Evolutionary conservation across 1,284 basidiomycete species (phyloP), one percentile per base, ranked within the genome.

Genomic region (Erythrobasidium hasegawianum): DNA sequence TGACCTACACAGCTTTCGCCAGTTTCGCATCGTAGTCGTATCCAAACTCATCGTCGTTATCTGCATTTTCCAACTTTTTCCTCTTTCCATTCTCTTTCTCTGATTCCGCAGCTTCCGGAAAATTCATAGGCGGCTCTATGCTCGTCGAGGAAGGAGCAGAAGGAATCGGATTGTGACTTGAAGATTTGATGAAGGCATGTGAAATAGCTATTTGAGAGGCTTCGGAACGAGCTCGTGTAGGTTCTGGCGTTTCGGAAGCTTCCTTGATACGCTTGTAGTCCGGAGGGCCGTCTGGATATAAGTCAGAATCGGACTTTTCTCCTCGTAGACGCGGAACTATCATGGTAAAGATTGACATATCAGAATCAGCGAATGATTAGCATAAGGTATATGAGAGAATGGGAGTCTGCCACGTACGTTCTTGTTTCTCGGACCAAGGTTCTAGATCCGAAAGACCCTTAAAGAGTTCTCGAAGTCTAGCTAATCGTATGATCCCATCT

Each of bases 401-500:
- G n/a, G n/a, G n/a, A n/a, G n/a, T n/a, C n/a, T n/a, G n/a, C n/a
- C 43, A 47, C 43, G 4, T 24, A 47, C 43, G 22, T 24, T 5
- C 43, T 47, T 47, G n/a, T 16, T 47, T 47, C 4, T 47, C 43
- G 7, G 43, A 47, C 43, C 43, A 47, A 24, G 43, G n/a, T 14
- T 47, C 43, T 11, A 58, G 11, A 24, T 29, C 14, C 11, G 20
- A 24, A 3, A 65, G 24, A 14, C 16, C 43, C 22, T 40, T 58
- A 29, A 65, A 58, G 2, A 65, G 45, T n/a, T 57, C 47, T 9
- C 54, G n/a, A 0, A 65, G 47, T 77, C 92, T 83, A 45, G 83
- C 81, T 68, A 97, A 81, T 77, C 94, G 87, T 77, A 98, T 84
- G 73, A 85, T 84, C 69, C 96, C 96, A 78, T 97, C 87, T 75